Percentiles rank a stretch among this genome's conserved stretches.
Evolutionary conservation across 2,329 filamentous ascomycete species (phyloP).

Genomic region (Neoascochyta sp.): DNA sequence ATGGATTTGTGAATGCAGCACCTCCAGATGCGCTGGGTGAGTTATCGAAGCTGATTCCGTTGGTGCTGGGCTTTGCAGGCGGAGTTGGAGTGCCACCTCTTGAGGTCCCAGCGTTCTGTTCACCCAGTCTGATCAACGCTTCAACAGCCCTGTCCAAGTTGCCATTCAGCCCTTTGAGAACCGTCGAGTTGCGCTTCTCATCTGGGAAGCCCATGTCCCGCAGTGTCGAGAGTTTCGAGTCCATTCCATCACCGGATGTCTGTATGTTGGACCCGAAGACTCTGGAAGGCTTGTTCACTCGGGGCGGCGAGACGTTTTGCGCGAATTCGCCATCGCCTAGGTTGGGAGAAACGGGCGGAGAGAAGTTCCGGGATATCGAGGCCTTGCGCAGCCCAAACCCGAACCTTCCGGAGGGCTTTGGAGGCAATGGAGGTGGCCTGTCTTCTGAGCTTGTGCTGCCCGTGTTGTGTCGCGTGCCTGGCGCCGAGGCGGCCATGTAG

Average conservation of each 20-base stretch:
- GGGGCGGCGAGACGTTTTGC: slow-evolving; percentile 36
- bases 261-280: slow-evolving; percentile 66
- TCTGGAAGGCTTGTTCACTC: slow-evolving; percentile 60
- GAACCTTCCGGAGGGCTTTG: slow-evolving; percentile 59
- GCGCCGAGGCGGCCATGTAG: slow-evolving; percentile 41
- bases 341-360: slow-evolving; percentile 32
- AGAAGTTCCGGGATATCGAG: slow-evolving; percentile 63
- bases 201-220: slow-evolving; percentile 91
- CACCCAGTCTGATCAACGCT: slow-evolving; percentile 75
- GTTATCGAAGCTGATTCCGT: slow-evolving; percentile 45
- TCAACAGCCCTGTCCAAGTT: slow-evolving; percentile 85
- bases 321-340: slow-evolving; percentile 33
- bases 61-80: slow-evolving; percentile 49
- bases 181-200: slow-evolving; percentile 71
- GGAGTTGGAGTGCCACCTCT: slow-evolving; percentile 49
- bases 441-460: slow-evolving; percentile 56
- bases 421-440: slow-evolving; percentile 56
- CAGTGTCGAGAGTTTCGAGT: slow-evolving; percentile 72
- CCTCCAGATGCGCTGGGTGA: slow-evolving; percentile 26
- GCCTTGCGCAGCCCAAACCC: slow-evolving; percentile 66
- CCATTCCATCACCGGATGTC: slow-evolving; percentile 56
- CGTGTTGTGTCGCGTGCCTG: slow-evolving; percentile 52
- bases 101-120: slow-evolving; percentile 42
- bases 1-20: slow-evolving; percentile 39
- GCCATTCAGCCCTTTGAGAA: slow-evolving; percentile 78